Evolutionary conservation across 441 rosid genomes (phyloP), one percentile per base, ranked within the genome.

Genomic region (Populus trichocarpa): DNA sequence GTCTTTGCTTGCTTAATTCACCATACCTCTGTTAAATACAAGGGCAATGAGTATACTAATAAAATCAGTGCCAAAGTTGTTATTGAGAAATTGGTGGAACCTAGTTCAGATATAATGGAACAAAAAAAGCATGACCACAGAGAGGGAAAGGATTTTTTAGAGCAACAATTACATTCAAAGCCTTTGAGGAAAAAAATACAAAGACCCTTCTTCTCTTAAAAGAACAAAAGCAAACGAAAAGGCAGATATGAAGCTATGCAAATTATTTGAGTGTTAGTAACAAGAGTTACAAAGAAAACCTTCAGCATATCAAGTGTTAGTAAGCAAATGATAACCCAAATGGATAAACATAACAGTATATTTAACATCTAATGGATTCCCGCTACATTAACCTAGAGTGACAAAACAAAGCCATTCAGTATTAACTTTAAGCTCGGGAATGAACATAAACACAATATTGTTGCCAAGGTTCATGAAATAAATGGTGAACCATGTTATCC

Each of bases 1-100:
- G 99, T 88, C 99, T 88, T 86, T 97, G 98, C 86, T 90, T 97
- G 83, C 98, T 92, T 76, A 91, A 81, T 86, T 95, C 92, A 75
- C 92, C 88, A 76, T 97, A 97, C 82, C 99, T 87, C 99, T 97
- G 95, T 75, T 75, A 79, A 64, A 86, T 57, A 64, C 66, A 23
- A 73, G 77, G 77, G 78, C 36, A 30, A 23, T 64, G 71, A 76
- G 42, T 64, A 23, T 40, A 53, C 22, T 14, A 36, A 8, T 64
- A 70, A 5, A 64, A 28, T 13, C 32, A 50, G 11, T 5, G 28
- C 64, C 69, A 59, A 23, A 26, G 33, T 66, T 36, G 53, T 71
- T 42, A 20, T 70, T 9, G 11, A 46, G n/a, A 71, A 71, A 26
- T 40, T 7, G 33, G 7, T 61, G 9, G 36, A 35, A 57, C 72